Conservation (phyloP, 768 basidiomycete genomes). For the Auricularia heimuer region DNA sequence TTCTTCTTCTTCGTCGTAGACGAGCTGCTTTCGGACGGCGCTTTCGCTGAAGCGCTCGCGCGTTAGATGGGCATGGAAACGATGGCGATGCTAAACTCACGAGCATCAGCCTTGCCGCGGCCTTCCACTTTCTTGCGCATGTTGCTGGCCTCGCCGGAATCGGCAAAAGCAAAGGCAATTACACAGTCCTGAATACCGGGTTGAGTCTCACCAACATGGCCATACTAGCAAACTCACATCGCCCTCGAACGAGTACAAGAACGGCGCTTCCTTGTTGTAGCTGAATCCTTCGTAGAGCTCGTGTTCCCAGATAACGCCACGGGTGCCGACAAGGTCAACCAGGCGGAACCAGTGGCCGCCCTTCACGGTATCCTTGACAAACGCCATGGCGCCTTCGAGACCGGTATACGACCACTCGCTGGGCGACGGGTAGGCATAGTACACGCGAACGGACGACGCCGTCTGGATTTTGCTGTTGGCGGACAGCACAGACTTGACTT, state of each 20-base stretch:
- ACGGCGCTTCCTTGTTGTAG: constrained; percentile 74
- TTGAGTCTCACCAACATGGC: no score
- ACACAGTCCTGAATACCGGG: background rate
- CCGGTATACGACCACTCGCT: constrained; percentile 80
- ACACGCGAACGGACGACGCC: constrained; percentile 80
- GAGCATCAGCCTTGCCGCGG: constrained; percentile 49
- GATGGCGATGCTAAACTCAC: constrained; percentile 25
- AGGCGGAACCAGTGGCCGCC: constrained; percentile 59
- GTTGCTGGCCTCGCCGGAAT: constrained; percentile 73
- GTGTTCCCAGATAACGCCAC: constrained; percentile 89
- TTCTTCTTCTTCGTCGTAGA: constrained; percentile 34
- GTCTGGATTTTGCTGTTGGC: constrained; percentile 64
- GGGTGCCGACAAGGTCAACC: constrained; percentile 74
- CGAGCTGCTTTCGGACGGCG: constrained; percentile 32
- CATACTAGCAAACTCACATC: constrained; percentile 53
- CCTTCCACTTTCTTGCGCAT: constrained; percentile 77
- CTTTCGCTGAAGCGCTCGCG: constrained; percentile 19
- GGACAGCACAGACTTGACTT: constrained; percentile 42
- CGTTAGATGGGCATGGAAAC: background rate
- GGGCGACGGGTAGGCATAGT: constrained; percentile 76
- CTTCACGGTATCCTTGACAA: constrained; percentile 50
- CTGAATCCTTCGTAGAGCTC: constrained; percentile 78
- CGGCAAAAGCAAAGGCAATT: constrained; percentile 42
- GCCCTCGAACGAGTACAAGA: constrained; percentile 86
- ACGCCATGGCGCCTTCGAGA: constrained; percentile 73